Conservation (phyloP, 2,329 filamentous ascomycete species). For the Colletotrichum limetticola region DNA sequence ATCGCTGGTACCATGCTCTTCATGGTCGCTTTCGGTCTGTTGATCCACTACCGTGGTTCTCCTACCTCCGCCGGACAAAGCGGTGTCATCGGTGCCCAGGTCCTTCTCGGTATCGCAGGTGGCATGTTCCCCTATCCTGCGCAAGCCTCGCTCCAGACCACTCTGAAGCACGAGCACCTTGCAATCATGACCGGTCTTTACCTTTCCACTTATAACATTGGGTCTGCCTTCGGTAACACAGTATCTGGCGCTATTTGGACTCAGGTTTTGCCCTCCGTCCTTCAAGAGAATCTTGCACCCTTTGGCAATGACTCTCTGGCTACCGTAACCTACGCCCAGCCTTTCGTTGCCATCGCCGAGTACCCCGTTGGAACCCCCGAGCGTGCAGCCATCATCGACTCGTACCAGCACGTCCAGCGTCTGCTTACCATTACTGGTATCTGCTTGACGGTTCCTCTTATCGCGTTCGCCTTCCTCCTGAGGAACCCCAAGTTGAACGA, state of each 20-base stretch:
- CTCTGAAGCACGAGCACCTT: constrained; percentile 61
- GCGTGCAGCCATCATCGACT: constrained; percentile 53
- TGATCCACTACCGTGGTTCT: constrained; percentile 72
- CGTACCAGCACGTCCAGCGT: constrained; percentile 59
- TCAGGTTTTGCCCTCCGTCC: constrained; percentile 61
- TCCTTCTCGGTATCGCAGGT: constrained; percentile 71
- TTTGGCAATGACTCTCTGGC: constrained; percentile 53
- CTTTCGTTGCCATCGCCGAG: constrained; percentile 45
- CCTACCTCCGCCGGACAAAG: constrained; percentile 51
- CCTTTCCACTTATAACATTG: constrained; percentile 71
- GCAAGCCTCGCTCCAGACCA: constrained; percentile 56
- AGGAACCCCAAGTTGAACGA: constrained; percentile 59
- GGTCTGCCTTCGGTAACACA: constrained; percentile 68
- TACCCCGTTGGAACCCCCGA: constrained; percentile 56
- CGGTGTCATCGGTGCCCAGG: constrained; percentile 71
- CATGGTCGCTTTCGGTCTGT: constrained; percentile 72
- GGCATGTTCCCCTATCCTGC: constrained; percentile 68
- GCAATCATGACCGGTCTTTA: constrained; percentile 73
- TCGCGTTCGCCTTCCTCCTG: constrained; percentile 53
- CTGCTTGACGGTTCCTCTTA: constrained; percentile 59
- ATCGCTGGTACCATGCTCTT: constrained; percentile 69
- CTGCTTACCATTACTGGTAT: constrained; percentile 60
- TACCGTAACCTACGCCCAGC: constrained; percentile 45
- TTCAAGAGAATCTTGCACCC: constrained; percentile 43
- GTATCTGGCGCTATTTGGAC: constrained; percentile 73